phyloP scores from a whole-genome alignment of 2,329 filamentous ascomycete species.

The Aureobasidium melanogenum region DNA sequence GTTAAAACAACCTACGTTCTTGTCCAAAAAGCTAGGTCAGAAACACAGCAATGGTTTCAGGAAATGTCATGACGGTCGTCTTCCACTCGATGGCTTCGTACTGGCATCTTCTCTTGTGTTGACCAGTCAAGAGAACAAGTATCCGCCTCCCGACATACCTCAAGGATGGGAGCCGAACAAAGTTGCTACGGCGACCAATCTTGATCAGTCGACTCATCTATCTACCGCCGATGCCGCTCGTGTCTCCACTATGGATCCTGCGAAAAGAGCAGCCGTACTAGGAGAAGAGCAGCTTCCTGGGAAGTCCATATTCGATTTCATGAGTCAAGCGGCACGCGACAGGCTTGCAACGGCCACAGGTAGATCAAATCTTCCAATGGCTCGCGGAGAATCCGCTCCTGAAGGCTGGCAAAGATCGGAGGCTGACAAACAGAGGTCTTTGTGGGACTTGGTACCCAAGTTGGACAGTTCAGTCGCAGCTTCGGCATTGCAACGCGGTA shows the following conservation, averaged over 20 bases:
- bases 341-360: constrained; percentile 68
- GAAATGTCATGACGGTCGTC: constrained; percentile 73
- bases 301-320: constrained; percentile 92
- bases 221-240: constrained; percentile 73
- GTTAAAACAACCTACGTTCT: constrained; percentile 55
- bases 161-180: constrained; percentile 61
- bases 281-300: constrained; percentile 75
- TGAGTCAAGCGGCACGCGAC: constrained; percentile 69
- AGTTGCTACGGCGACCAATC: constrained; percentile 17
- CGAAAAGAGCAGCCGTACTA: constrained; percentile 66
- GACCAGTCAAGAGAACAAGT: constrained; percentile 40
- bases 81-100: constrained; percentile 73
- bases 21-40: constrained; percentile 52
- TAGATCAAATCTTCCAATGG: constrained; percentile 66
- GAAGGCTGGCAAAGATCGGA: constrained; percentile 54
- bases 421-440: constrained; percentile 51
- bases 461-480: constrained; percentile 35
- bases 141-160: constrained; percentile 60
- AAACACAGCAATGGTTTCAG: constrained; percentile 43
- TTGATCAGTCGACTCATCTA: constrained; percentile 34
- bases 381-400: constrained; percentile 62
- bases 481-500: constrained; percentile 38
- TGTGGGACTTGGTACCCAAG: constrained; percentile 39
- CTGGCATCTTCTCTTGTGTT: constrained; percentile 46
- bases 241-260: constrained; percentile 64